Conservation (phyloP, 2,329 filamentous ascomycete species). For the Fusarium succisae region DNA sequence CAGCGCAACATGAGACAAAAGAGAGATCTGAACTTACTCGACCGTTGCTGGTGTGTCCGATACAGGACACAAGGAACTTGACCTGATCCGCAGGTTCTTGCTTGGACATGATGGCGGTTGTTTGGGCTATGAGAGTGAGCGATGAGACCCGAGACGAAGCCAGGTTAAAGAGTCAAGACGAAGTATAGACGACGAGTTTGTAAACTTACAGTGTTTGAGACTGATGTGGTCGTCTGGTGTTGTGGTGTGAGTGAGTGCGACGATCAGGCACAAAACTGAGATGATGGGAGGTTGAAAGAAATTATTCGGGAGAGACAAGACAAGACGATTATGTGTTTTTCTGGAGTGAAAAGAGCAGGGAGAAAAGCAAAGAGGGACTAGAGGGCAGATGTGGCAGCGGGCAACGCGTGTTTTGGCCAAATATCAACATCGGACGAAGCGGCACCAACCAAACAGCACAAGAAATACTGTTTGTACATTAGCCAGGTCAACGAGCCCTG, state of each 20-base stretch:
- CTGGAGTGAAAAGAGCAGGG: not conserved
- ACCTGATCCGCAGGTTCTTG: conserved; percentile 65
- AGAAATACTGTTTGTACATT: not conserved
- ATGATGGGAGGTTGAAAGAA: not conserved
- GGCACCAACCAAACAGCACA: conserved; percentile 8
- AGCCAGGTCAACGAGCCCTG: not conserved
- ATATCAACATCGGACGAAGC: conserved; percentile 1
- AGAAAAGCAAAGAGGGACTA: not conserved
- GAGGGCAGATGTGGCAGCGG: not conserved
- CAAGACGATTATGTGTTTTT: not conserved
- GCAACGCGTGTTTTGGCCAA: not conserved
- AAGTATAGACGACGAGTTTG: too few species aligned
- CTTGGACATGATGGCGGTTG: conserved; percentile 57
- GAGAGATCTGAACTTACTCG: conserved; percentile 56
- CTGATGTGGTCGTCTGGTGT: not conserved
- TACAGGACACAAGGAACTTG: conserved; percentile 73
- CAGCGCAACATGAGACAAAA: not conserved
- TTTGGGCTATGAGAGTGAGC: conserved; percentile 16
- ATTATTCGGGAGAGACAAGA: not conserved
- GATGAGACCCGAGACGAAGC: not conserved
- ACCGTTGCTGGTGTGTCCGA: conserved; percentile 67
- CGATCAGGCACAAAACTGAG: not conserved
- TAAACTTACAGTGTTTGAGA: not conserved
- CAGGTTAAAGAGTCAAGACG: not conserved
- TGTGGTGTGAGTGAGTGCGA: not conserved